phyloP scores from a whole-genome alignment of 495 filamentous ascomycete species.

The Daldinia vernicosa region DNA sequence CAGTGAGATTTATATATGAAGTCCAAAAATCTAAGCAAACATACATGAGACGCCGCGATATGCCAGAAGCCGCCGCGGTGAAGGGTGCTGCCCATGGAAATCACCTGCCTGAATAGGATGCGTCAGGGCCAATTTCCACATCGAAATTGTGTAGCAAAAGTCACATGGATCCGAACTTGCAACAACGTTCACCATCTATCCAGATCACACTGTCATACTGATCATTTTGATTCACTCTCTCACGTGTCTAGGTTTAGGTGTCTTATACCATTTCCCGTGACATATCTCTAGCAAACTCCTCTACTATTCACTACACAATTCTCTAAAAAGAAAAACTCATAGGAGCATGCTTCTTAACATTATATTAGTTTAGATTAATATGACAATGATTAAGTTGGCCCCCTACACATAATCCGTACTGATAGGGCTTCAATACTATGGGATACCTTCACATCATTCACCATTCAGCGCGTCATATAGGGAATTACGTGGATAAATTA shows the following conservation, averaged over 20 bases:
- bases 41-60: neutral
- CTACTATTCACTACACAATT: neutral
- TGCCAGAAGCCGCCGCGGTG: neutral
- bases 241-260: neutral
- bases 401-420: too few species aligned
- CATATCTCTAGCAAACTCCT: neutral
- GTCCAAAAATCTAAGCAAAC: neutral
- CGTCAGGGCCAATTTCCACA: neutral
- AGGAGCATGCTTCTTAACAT: neutral
- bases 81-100: neutral
- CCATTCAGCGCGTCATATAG: too few species aligned
- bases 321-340: too few species aligned
- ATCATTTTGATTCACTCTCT: neutral
- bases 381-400: too few species aligned
- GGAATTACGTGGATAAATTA: too few species aligned
- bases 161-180: neutral
- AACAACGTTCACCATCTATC: neutral
- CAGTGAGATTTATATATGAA: neutral
- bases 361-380: neutral
- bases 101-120: slow-evolving; percentile 22
- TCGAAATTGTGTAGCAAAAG: neutral
- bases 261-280: neutral
- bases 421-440: too few species aligned
- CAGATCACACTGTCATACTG: neutral
- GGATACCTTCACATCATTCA: too few species aligned